phyloP scores from a whole-genome alignment of 148 eudicot genomes.

The Salicornia ramosissima region DNA sequence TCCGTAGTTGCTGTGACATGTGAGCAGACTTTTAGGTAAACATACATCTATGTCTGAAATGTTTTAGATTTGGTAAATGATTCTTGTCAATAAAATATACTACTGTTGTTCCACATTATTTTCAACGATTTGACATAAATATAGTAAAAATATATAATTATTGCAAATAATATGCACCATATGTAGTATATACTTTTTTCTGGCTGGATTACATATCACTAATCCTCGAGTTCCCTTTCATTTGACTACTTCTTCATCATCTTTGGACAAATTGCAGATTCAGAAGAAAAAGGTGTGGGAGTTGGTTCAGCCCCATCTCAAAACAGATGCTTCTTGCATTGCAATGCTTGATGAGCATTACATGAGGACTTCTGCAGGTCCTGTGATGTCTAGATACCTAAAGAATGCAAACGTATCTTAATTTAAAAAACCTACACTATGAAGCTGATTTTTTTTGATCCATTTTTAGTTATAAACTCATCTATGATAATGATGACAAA shows the following conservation, averaged over 20 bases:
- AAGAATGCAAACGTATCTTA: conserved; percentile 76
- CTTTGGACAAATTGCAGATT: conserved; percentile 41
- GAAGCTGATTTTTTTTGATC: conserved; percentile 1
- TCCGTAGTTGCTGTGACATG: too few relatives aligned
- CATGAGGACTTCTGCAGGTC: conserved; percentile 78
- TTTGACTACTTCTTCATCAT: not conserved
- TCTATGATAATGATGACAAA: not conserved
- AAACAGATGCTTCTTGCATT: conserved; percentile 59
- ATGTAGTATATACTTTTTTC: too few relatives aligned
- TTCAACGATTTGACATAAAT: too few relatives aligned
- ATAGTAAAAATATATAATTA: too few relatives aligned
- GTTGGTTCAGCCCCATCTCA: conserved; percentile 81
- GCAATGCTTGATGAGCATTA: conserved; percentile 51
- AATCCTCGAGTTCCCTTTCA: not conserved
- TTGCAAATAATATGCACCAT: too few relatives aligned
- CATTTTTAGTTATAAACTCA: too few relatives aligned
- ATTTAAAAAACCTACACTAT: conserved; percentile 5
- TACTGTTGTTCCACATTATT: too few relatives aligned
- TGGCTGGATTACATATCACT: not conserved
- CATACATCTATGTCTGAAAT: not conserved
- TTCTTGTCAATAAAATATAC: too few relatives aligned
- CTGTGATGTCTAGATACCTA: conserved; percentile 50
- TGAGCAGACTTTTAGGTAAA: not conserved
- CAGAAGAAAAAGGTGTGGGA: conserved; percentile 99
- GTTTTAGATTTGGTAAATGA: too few relatives aligned